These are phyloP conservation scores for Sextonia rubra DNA, from an alignment of 164 flowering plant species.

Conservation along the genomic window DNA sequence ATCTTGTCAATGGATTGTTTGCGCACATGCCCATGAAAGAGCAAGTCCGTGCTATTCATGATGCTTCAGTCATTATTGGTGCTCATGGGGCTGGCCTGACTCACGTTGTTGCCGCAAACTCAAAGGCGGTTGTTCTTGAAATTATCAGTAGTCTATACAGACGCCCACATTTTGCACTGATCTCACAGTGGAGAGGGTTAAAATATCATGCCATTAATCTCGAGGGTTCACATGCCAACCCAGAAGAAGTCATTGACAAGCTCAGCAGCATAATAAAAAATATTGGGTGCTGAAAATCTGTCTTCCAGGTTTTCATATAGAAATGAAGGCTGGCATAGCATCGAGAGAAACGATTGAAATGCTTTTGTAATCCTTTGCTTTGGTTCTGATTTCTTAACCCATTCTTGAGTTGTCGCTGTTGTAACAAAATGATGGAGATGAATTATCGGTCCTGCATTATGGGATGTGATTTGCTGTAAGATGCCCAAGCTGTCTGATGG, in stretches of 20 bases:
- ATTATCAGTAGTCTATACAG: slow-evolving; percentile 70
- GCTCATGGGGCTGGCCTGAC: slow-evolving; percentile 99
- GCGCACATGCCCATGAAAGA: slow-evolving; percentile 96
- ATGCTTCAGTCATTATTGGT: slow-evolving; percentile 90
- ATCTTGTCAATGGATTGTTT: slow-evolving; percentile 81
- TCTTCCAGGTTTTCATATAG: background rate
- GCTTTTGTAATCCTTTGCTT: background rate
- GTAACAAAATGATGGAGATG: background rate
- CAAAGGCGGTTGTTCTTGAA: slow-evolving; percentile 71
- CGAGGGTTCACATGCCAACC: slow-evolving; percentile 59
- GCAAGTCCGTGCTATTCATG: slow-evolving; percentile 82
- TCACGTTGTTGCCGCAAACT: slow-evolving; percentile 73
- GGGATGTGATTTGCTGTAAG: background rate
- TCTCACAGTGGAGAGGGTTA: slow-evolving; percentile 85
- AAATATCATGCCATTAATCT: slow-evolving; percentile 78
- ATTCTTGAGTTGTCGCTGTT: background rate
- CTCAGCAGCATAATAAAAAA: slow-evolving; percentile 51
- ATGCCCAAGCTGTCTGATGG: background rate
- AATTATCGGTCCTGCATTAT: background rate
- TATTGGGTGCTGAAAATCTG: slow-evolving; percentile 51
- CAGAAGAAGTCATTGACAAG: slow-evolving; percentile 44
- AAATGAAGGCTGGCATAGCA: background rate
- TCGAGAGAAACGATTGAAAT: background rate
- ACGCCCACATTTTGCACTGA: slow-evolving; percentile 83
- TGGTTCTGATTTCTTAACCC: background rate